A percentile compares a stretch with the other conserved stretches of the same genome.
phyloP scores from a whole-genome alignment of 768 basidiomycete species.

The Lenzites betulinus region DNA sequence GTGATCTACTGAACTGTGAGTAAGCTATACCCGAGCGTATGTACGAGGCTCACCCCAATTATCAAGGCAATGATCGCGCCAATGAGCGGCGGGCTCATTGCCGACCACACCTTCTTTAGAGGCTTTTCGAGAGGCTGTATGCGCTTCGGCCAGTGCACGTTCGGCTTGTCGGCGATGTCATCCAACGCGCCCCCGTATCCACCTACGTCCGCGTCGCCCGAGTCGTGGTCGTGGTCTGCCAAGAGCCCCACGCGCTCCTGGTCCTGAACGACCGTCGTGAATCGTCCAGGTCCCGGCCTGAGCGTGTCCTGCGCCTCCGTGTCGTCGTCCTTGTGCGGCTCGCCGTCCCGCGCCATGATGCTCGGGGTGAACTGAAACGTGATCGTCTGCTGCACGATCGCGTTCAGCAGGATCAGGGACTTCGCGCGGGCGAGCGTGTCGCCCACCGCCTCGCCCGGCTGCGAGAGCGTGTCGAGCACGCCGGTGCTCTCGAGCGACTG shows the following conservation, averaged over 20 bases:
- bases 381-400: constrained; percentile 32
- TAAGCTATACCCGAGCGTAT: neutral
- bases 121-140: constrained; percentile 24
- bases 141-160: constrained; percentile 28
- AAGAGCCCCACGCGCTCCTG: constrained; percentile 32
- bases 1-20: constrained; percentile 20
- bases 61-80: constrained; percentile 31
- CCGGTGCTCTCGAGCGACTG: constrained; percentile 29
- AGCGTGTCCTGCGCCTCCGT: constrained; percentile 16
- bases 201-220: constrained; percentile 3
- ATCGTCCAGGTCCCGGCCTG: constrained; percentile 17
- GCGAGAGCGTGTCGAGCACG: constrained; percentile 26
- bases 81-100: constrained; percentile 31
- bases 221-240: constrained; percentile 21
- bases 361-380: constrained; percentile 33
- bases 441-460: constrained; percentile 18
- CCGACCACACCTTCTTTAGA: constrained; percentile 15
- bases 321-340: constrained; percentile 14
- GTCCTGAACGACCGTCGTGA: constrained; percentile 28
- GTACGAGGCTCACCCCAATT: constrained; percentile 24
- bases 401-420: constrained; percentile 34
- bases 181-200: constrained; percentile 18
- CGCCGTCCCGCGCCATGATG: constrained; percentile 25
- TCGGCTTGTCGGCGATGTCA: constrained; percentile 27
- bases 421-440: constrained; percentile 28